Evolutionary conservation across 2,329 filamentous ascomycete species (phyloP).

Genomic region (Fusarium tanahbumbuense): DNA sequence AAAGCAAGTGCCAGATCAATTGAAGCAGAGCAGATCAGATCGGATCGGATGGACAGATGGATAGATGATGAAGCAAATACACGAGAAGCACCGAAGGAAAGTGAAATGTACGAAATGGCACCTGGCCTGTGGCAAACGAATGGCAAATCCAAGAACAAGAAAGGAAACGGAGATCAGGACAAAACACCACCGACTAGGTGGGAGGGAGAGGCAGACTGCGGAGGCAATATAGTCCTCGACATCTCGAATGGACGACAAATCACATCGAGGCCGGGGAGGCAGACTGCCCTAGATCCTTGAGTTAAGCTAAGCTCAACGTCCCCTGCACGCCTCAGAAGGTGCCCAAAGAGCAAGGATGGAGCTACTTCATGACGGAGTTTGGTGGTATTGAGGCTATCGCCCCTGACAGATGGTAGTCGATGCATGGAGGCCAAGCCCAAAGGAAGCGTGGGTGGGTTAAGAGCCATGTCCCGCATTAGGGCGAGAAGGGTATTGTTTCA

Average conservation of each 20-base stretch:
- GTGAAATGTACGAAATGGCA: conserved; percentile 25
- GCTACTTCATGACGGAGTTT: conserved; percentile 35
- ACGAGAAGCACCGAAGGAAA: conserved; percentile 22
- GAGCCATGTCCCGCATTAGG: conserved; percentile 34
- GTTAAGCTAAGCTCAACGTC: conserved; percentile 5
- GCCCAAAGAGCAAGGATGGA: conserved; percentile 32
- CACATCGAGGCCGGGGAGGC: conserved; percentile 27
- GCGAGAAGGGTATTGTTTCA: conserved; percentile 39
- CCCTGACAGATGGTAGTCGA: conserved; percentile 31
- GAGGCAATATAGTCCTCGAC: conserved; percentile 38
- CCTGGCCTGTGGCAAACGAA: conserved; percentile 40
- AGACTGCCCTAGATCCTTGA: conserved; percentile 23
- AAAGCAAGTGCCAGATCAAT: conserved; percentile 3
- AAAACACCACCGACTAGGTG: conserved; percentile 17
- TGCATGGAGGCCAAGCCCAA: conserved; percentile 30
- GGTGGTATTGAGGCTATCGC: conserved; percentile 33
- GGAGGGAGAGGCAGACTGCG: conserved; percentile 5
- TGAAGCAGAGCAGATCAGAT: conserved; percentile 12
- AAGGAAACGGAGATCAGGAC: conserved; percentile 33
- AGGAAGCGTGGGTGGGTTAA: conserved; percentile 15
- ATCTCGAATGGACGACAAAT: conserved; percentile 32
- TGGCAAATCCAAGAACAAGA: conserved; percentile 28
- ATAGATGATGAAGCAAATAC: conserved; percentile 15
- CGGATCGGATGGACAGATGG: background rate
- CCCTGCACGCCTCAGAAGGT: conserved; percentile 28